phyloP scores from a whole-genome alignment of 768 basidiomycete genomes.

The Tricholoma furcatifolium region DNA sequence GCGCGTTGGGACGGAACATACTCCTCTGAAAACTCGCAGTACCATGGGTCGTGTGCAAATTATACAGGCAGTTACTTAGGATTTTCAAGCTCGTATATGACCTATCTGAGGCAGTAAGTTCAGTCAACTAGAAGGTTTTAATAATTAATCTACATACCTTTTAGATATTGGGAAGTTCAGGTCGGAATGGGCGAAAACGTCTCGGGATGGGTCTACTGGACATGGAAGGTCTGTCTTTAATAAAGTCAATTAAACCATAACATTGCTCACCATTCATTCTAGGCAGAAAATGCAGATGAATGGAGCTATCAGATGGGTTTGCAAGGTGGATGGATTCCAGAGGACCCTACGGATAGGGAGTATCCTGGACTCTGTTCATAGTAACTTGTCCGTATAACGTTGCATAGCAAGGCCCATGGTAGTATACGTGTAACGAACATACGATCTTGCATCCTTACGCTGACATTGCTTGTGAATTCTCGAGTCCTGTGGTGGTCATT shows the following conservation, averaged over 20 bases:
- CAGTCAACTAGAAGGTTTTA: not conserved
- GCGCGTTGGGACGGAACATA: conserved; percentile 67
- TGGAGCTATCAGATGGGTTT: conserved; percentile 78
- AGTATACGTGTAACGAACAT: too few species aligned
- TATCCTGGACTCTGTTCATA: conserved; percentile 65
- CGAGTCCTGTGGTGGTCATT: not conserved
- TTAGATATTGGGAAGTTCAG: conserved; percentile 79
- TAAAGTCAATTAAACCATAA: conserved; percentile 2
- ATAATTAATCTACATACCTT: not conserved
- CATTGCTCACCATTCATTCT: not conserved
- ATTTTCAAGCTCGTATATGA: conserved; percentile 64
- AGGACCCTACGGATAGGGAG: conserved; percentile 60
- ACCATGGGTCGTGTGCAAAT: conserved; percentile 59
- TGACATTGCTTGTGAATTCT: too few species aligned
- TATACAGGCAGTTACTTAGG: conserved; percentile 57
- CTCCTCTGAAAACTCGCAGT: conserved; percentile 37
- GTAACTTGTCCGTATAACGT: too few species aligned
- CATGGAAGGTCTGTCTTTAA: conserved; percentile 62
- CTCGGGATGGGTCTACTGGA: conserved; percentile 75
- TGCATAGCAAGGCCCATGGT: too few species aligned
- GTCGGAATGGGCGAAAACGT: conserved; percentile 70
- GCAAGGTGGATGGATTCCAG: conserved; percentile 76
- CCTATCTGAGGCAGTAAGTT: conserved; percentile 58
- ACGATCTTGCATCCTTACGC: not conserved
- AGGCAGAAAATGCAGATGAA: conserved; percentile 70